These are phyloP conservation scores for Herpetospermum pedunculosum DNA, from an alignment of 306 rosid genomes.

Conservation along the genomic window DNA sequence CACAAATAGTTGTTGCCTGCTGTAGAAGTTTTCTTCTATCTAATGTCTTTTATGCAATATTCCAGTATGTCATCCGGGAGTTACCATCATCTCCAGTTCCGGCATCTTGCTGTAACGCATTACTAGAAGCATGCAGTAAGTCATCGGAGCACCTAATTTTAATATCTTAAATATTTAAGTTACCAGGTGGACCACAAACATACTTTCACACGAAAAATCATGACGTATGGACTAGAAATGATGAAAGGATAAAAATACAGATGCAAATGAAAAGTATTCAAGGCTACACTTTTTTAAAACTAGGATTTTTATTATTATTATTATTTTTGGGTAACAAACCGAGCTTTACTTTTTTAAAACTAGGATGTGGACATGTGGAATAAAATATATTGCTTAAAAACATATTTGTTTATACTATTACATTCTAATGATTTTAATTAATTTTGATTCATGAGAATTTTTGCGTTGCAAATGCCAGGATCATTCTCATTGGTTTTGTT, in stretches of 20 bases:
- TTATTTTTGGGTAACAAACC: no score
- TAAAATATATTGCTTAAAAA: neutral
- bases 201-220: neutral
- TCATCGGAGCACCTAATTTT: constrained; percentile 14
- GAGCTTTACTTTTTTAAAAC: no score
- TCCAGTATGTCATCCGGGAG: constrained; percentile 75
- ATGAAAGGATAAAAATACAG: neutral
- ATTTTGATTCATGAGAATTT: neutral
- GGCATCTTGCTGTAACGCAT: constrained; percentile 96
- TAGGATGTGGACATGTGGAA: neutral
- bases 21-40: constrained; percentile 7
- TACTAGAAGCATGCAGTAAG: constrained; percentile 83
- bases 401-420: neutral
- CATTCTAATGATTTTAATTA: neutral
- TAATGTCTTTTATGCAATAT: constrained; percentile 13
- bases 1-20: constrained; percentile 14
- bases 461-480: neutral
- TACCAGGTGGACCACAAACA: neutral
- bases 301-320: no score
- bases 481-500: neutral
- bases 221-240: neutral
- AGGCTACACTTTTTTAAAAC: neutral
- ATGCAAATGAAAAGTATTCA: neutral
- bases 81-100: constrained; percentile 98
- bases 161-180: neutral